Evolutionary conservation across 1,139 yeast species (phyloP).

Genomic region (Pichia cactophila): DNA sequence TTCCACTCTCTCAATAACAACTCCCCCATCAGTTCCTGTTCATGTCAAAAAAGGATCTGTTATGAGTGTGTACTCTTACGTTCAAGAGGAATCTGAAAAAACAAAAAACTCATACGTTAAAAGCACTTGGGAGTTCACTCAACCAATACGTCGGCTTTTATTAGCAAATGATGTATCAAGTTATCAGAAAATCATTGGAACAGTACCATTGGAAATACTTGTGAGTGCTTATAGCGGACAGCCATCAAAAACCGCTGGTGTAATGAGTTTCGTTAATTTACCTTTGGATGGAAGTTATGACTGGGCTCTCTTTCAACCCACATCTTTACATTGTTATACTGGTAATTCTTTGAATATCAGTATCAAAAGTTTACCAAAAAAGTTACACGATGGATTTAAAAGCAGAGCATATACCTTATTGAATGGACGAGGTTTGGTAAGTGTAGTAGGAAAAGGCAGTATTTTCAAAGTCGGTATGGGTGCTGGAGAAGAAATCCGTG

Average conservation of each 20-base stretch:
- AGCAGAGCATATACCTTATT: conserved; percentile 38
- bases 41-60: conserved; percentile 41
- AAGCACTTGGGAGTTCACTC: conserved; percentile 27
- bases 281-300: conserved; percentile 50
- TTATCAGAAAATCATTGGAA: conserved; percentile 39
- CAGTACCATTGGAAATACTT: conserved; percentile 40
- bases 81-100: neutral
- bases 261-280: conserved; percentile 37
- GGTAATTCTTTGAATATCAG: conserved; percentile 43
- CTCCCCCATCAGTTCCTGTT: conserved; percentile 55
- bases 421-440: conserved; percentile 53
- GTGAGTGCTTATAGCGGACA: conserved; percentile 29
- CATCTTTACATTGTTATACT: conserved; percentile 42
- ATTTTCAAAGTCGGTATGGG: conserved; percentile 41
- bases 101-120: conserved; percentile 1
- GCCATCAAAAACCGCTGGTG: conserved; percentile 6
- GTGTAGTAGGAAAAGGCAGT: conserved; percentile 52
- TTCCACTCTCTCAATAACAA: conserved; percentile 36
- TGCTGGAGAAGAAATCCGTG: conserved; percentile 42
- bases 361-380: conserved; percentile 35
- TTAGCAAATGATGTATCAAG: conserved; percentile 36
- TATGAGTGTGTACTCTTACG: conserved; percentile 32
- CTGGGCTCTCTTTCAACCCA: conserved; percentile 49
- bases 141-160: conserved; percentile 35
- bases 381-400: conserved; percentile 33